phyloP scores from a whole-genome alignment of 78 protist genomes.

The Diacronema lutheri region DNA sequence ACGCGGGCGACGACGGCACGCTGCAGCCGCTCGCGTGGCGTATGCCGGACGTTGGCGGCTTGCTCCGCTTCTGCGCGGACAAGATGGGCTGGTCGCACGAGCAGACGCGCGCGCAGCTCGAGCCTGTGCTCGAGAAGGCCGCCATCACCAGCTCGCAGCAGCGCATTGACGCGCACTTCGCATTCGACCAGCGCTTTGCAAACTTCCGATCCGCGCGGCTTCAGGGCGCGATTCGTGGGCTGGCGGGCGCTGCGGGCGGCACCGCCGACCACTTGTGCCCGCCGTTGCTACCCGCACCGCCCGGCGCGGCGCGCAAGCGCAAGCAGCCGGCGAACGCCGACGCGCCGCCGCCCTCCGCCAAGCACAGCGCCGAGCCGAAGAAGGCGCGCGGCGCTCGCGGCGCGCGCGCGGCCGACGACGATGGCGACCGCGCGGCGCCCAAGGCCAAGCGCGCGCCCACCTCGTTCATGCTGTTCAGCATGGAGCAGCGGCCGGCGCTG shows the following conservation, averaged over 20 bases:
- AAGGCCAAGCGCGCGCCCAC: too few species aligned
- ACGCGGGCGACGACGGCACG: not conserved
- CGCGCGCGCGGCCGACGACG: too few species aligned
- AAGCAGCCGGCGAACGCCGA: too few species aligned
- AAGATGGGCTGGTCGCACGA: constrained; percentile 18
- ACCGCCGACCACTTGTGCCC: not conserved
- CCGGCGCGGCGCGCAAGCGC: too few species aligned
- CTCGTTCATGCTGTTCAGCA: too few species aligned
- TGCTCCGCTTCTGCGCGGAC: not conserved
- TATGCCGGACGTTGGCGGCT: not conserved
- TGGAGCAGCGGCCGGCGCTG: too few species aligned
- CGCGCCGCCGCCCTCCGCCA: too few species aligned
- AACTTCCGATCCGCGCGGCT: not conserved
- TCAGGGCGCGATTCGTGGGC: not conserved
- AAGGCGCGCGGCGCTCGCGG: too few species aligned
- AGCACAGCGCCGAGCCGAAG: too few species aligned
- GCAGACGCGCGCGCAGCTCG: not conserved
- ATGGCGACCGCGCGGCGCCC: too few species aligned
- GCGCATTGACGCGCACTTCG: not conserved
- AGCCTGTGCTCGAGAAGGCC: not conserved
- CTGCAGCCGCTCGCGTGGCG: not conserved
- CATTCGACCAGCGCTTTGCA: not conserved
- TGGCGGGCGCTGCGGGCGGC: not conserved
- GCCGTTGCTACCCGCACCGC: too few species aligned
- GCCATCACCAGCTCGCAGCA: not conserved